A percentile compares a stretch with the other conserved stretches of the same genome.
These are phyloP conservation scores for Phaffia rhodozyma DNA, from an alignment of 1,284 basidiomycete genomes.

Conservation along the genomic window DNA sequence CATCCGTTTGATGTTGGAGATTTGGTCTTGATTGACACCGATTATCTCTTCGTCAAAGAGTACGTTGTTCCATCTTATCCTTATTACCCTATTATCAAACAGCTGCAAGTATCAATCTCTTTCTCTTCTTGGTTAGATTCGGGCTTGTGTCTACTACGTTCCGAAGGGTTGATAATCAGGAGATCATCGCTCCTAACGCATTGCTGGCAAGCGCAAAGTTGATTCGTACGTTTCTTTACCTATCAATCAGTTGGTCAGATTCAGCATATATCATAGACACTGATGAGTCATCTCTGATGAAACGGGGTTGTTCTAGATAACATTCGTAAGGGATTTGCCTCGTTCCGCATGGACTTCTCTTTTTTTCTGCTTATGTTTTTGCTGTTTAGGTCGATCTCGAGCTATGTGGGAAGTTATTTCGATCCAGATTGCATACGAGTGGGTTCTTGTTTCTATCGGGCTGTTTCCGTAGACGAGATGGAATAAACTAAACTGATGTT, in stretches of 20 bases:
- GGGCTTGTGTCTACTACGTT: conserved; percentile 72
- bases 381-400: conserved; percentile 23
- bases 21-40: conserved; percentile 58
- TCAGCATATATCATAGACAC: not conserved
- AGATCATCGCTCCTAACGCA: conserved; percentile 67
- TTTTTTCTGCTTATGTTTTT: not conserved
- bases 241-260: not conserved
- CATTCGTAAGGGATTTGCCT: not conserved
- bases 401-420: conserved; percentile 63
- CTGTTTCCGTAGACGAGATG: not conserved
- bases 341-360: too few species aligned
- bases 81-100: too few species aligned
- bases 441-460: conserved; percentile 31
- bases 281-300: not conserved
- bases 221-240: conserved; percentile 45
- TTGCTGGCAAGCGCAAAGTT: conserved; percentile 60
- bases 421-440: conserved; percentile 48
- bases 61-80: not conserved
- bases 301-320: conserved; percentile 1
- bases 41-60: conserved; percentile 51
- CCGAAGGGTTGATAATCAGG: conserved; percentile 60
- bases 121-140: conserved; percentile 35
- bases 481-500: conserved; percentile 21
- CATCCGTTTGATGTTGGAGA: conserved; percentile 56
- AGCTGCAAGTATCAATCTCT: not conserved